A percentile compares a stretch with the other conserved stretches of the same genome.
These are phyloP conservation scores for Lithospermum erythrorhizon DNA, from an alignment of 257 asterid genomes.

Conservation along the genomic window DNA sequence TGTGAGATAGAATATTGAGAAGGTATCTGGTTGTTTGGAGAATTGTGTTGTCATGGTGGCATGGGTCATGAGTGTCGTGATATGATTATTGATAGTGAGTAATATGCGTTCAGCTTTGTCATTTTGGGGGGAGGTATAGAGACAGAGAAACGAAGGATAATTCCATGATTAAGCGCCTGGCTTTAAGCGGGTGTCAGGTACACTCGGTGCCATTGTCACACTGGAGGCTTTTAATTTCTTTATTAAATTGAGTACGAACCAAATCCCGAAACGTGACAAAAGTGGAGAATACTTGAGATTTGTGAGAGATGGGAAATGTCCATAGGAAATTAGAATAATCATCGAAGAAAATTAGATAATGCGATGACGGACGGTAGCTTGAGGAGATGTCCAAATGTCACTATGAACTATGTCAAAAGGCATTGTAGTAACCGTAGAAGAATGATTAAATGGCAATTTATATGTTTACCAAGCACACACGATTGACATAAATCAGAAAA, in stretches of 20 bases:
- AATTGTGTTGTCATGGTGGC: too few relatives aligned
- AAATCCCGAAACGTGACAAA: too few relatives aligned
- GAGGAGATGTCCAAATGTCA: neutral
- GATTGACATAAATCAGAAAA: too few relatives aligned
- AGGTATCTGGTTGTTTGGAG: too few relatives aligned
- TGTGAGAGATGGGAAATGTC: too few relatives aligned
- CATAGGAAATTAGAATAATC: too few relatives aligned
- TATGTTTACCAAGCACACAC: neutral
- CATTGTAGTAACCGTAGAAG: neutral
- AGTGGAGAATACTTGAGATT: too few relatives aligned
- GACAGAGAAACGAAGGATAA: too few relatives aligned
- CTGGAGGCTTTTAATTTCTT: neutral
- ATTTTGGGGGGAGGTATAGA: constrained; percentile 2
- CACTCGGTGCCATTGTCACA: neutral
- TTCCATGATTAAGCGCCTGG: neutral
- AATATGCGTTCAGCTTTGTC: constrained; percentile 11
- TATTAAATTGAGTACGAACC: neutral
- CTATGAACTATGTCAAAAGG: neutral
- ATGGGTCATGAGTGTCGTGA: neutral
- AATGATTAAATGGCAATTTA: neutral
- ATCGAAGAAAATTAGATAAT: too few relatives aligned
- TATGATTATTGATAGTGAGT: neutral
- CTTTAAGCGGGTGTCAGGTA: neutral
- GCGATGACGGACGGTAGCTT: too few relatives aligned
- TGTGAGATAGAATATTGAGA: too few relatives aligned